These are phyloP conservation scores for Filobasidium wieringae DNA, from an alignment of 768 basidiomycete genomes.

Conservation along the genomic window DNA sequence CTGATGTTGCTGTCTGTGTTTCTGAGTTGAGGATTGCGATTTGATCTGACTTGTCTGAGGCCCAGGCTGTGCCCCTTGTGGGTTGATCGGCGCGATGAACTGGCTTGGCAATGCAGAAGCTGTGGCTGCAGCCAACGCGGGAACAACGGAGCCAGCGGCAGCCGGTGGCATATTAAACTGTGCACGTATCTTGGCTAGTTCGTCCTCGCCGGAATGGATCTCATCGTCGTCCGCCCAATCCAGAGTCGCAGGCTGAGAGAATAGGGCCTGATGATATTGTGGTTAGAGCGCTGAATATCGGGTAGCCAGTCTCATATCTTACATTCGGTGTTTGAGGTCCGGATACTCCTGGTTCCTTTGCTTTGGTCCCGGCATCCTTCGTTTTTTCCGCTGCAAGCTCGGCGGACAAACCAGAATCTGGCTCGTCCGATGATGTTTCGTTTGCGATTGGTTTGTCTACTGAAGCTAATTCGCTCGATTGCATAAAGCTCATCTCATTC, in stretches of 20 bases:
- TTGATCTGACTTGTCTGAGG: not conserved
- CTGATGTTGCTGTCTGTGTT: too few species aligned
- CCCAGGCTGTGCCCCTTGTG: not conserved
- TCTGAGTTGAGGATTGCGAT: too few species aligned
- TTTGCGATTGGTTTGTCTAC: too few species aligned
- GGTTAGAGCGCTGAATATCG: too few species aligned
- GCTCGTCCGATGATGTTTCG: too few species aligned
- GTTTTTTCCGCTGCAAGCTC: too few species aligned
- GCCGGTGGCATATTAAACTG: not conserved
- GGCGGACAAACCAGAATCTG: too few species aligned
- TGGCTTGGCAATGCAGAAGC: not conserved
- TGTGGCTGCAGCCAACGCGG: not conserved
- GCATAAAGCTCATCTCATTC: conserved; percentile 13
- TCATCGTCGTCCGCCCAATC: conserved; percentile 8
- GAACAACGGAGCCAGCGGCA: not conserved
- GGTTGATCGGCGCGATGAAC: not conserved
- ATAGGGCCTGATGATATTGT: too few species aligned
- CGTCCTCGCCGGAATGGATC: not conserved
- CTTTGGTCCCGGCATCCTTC: too few species aligned
- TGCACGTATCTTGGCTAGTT: not conserved
- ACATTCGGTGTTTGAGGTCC: too few species aligned
- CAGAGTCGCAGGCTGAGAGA: not conserved
- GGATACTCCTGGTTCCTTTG: too few species aligned
- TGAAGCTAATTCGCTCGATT: conserved; percentile 13
- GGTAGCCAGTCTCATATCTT: too few species aligned